Evolutionary conservation across 2,329 filamentous ascomycete genomes (phyloP), one percentile per base, ranked within the genome.

Genomic region (Xylariaceae sp.): DNA sequence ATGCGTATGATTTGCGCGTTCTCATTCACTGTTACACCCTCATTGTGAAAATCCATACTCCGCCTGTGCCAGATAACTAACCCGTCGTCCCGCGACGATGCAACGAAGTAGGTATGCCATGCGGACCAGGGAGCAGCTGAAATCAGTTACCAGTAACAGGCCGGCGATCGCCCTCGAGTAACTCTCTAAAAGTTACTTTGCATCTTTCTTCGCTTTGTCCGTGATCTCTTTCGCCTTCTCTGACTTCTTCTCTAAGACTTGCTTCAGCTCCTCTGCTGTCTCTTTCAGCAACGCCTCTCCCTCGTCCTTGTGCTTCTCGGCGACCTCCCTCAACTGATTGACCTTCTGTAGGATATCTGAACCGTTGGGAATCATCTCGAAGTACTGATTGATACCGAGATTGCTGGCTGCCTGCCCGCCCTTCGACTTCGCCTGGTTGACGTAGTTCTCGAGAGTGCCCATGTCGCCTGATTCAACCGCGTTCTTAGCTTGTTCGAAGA

Each of bases 211-310:
- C 15, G 75, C 80, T 62, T 80, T 77, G 1, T 84, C 74, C 2
- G 72, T 71, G 61, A 87, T 75, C 59, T 87, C 78, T 65, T 85
- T 74, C 0, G 80, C 78, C 69, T 81, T 75, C 45, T 77, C 66
- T 0, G 74, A 73, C 71, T 80, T 79, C 67, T 81, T 80, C 68
- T 85, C 80, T 40, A 88, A 72, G 29, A 88, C 77, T 68, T 84
- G 75, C 67, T 79, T 76, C 44, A 89, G 72, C 68, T 89, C 85
- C 42, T 85, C 77, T 46, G 88, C 74, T 0, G 86, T 86, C 66
- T 87, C 84, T 70, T 84, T 83, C 48, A 88, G 68, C 36, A 90
- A 73, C 69, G 83, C 80, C 74, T 89, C 80, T 2, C 85, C 86
- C 68, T 90, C 85, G 5, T 83, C 76, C 47, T 81, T 83, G 67